Base-by-base conservation (phyloP, 805 yeast genomes). In the Metschnikowia colocasiae region DNA sequence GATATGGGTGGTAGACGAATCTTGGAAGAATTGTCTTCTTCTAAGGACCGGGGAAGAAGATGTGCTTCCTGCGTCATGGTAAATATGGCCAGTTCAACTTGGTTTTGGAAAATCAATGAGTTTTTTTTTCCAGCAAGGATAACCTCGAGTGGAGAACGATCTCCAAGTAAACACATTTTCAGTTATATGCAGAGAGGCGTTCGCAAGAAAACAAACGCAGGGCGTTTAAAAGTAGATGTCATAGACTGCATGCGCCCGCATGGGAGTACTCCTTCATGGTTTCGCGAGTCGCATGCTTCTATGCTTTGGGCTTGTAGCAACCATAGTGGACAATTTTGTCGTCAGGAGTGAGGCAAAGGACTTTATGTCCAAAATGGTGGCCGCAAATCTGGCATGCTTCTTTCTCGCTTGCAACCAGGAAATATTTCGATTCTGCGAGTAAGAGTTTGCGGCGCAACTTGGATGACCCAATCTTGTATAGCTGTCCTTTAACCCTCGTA, bases 351-450 rank as follows among this genome's bases (percentile, higher is more conserved):
- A 76, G 75, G 38, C 80, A 70, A 27, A 82, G 64, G 1, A 84
- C 79, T 40, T 79, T 73, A 51, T 71, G 72, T 2, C 83, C 83
- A 29, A 85, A 65, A 10, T 68, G 61, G 54, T 81, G 82, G 19
- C 69, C 65, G 63, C 96, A 88, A 15, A 80, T 71, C 2, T 64
- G 57, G 59, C 96, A 88, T n/a, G 61, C 61, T 30, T 74, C 68
- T 30, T 59, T 61, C 13, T 63, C 64, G 16, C 73, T 69, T 12
- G 76, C 74, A 10, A 76, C 40, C 53, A 60, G 2, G 65, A 66
- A 62, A 57, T 68, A 56, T 47, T 64, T 52, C 60, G 71, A 55
- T 62, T 66, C 73, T 34, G 61, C 57, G 20, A 60, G 60, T 51
- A 73, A 68, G n/a, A 76, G 64, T 40, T 61, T 64, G 55, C 72